These are phyloP conservation scores for Aspergillus hiratsukae DNA, from an alignment of 2,329 filamentous ascomycete species.

Conservation along the genomic window DNA sequence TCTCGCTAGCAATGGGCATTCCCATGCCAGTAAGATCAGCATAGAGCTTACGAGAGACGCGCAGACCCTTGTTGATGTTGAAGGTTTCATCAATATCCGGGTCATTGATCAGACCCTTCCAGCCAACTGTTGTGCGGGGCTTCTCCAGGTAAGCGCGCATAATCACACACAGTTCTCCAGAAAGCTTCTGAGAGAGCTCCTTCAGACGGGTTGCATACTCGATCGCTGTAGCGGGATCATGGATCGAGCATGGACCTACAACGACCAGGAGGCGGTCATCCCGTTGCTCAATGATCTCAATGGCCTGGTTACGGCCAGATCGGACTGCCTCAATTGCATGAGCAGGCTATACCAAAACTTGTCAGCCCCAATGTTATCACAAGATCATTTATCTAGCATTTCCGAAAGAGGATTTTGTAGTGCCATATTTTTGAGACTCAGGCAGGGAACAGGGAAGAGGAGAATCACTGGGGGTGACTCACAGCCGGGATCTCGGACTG, in stretches of 20 bases:
- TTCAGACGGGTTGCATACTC: constrained; percentile 83
- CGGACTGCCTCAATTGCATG: constrained; percentile 40
- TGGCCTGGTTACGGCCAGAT: constrained; percentile 51
- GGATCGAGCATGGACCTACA: constrained; percentile 93
- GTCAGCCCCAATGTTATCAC: constrained; percentile 36
- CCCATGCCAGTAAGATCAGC: constrained; percentile 79
- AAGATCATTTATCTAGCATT: constrained; percentile 37
- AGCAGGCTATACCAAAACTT: constrained; percentile 26
- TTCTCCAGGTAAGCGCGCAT: constrained; percentile 99
- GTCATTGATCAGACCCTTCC: constrained; percentile 99
- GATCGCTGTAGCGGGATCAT: constrained; percentile 81
- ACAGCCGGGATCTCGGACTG: constrained; percentile 73
- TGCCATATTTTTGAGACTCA: not conserved
- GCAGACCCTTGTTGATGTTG: constrained; percentile 98
- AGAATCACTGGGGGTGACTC: constrained; percentile 58
- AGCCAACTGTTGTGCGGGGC: constrained; percentile 94
- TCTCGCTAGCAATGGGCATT: constrained; percentile 94
- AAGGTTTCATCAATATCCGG: constrained; percentile 95
- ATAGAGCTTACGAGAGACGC: constrained; percentile 89
- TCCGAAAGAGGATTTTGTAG: not conserved
- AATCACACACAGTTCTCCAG: constrained; percentile 79
- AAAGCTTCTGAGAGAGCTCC: constrained; percentile 71
- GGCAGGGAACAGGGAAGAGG: constrained; percentile 54
- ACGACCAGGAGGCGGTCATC: constrained; percentile 89
- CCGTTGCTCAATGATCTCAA: constrained; percentile 68